These are phyloP conservation scores for Ceratocystis huliohia DNA, from an alignment of 2,329 filamentous ascomycete genomes.

Conservation along the genomic window DNA sequence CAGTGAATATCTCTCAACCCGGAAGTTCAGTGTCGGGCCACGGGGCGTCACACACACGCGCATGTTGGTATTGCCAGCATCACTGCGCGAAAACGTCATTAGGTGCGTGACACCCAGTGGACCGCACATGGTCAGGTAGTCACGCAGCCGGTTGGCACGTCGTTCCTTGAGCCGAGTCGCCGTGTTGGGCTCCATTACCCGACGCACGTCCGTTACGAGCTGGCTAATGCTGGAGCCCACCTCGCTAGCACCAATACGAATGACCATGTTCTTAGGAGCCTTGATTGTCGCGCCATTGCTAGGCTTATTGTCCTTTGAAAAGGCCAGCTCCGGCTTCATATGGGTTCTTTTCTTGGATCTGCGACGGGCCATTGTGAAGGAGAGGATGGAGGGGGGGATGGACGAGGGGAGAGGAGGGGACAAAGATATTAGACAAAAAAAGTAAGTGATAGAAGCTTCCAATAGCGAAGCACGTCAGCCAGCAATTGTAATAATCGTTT, in stretches of 20 bases:
- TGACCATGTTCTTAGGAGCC: slow-evolving; percentile 93
- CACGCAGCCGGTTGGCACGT: slow-evolving; percentile 72
- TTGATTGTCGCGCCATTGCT: slow-evolving; percentile 51
- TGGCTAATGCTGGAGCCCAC: slow-evolving; percentile 86
- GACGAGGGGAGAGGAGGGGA: neutral
- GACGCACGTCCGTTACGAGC: slow-evolving; percentile 77
- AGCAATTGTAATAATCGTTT: neutral
- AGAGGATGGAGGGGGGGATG: neutral
- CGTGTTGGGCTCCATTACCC: slow-evolving; percentile 92
- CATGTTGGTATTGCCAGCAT: slow-evolving; percentile 82
- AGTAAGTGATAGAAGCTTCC: neutral
- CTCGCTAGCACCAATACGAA: slow-evolving; percentile 87
- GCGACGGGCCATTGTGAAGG: slow-evolving; percentile 56
- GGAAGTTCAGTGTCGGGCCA: slow-evolving; percentile 86
- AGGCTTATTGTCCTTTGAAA: slow-evolving; percentile 39
- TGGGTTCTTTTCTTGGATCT: slow-evolving; percentile 85
- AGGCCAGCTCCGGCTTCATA: slow-evolving; percentile 50
- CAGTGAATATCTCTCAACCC: slow-evolving; percentile 87
- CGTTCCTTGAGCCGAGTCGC: slow-evolving; percentile 81
- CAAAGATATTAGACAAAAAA: neutral
- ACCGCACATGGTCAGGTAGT: slow-evolving; percentile 92
- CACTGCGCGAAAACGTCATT: slow-evolving; percentile 81
- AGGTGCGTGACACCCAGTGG: slow-evolving; percentile 87
- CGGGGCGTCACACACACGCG: slow-evolving; percentile 76
- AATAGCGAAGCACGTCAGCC: neutral